Base-by-base conservation (phyloP, 23 red algal species). In the Gracilariopsis chorda region DNA sequence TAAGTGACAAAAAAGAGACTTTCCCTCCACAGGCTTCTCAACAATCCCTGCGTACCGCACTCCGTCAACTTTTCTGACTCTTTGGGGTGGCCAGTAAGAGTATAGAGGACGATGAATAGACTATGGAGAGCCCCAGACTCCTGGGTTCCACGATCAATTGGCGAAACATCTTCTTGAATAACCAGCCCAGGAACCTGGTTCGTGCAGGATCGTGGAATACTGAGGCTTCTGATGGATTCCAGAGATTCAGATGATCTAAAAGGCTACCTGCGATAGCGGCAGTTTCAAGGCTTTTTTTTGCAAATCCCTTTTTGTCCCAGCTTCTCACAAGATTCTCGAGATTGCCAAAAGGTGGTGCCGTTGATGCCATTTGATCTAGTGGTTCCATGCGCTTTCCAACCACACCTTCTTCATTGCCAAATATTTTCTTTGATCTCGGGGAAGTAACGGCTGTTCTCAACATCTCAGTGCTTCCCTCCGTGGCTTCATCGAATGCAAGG, bases 171-270 rank as follows among this genome's bases (percentile, higher is more conserved):
- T 90, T 90, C 32, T 55, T 61, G 28, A 78, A 55, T 51, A 90
- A 58, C 68, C 70, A 82, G 8, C 82, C 72, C 33, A 95, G 44
- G 43, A 95, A 81, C 4, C 59, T 29, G 1, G 72, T 40, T 28
- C 90, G 70, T 24, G 64, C 65, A 21, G 84, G 84, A 44, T 95
- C 92, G 62, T 95, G 60, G 39, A 95, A 29, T 6, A 95, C 14
- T 10, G 85, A 53, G 2, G 53, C 51, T 44, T 72, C 74, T 24
- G 72, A 82, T 3, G 47, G 17, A 7, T 56, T 78, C 85, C 78
- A 82, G 12, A 74, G 83, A 29, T 33, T 36, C 36, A 84, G 60
- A n/a, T 90, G 92, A n/a, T 82, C 65, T 44, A 95, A 35, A 12
- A 95, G 55, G 20, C 65, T 76, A 13, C 36, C 19, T 14, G 77